Evolutionary conservation across 805 yeast species (phyloP).

Genomic region (Myxozyma nipponensis): DNA sequence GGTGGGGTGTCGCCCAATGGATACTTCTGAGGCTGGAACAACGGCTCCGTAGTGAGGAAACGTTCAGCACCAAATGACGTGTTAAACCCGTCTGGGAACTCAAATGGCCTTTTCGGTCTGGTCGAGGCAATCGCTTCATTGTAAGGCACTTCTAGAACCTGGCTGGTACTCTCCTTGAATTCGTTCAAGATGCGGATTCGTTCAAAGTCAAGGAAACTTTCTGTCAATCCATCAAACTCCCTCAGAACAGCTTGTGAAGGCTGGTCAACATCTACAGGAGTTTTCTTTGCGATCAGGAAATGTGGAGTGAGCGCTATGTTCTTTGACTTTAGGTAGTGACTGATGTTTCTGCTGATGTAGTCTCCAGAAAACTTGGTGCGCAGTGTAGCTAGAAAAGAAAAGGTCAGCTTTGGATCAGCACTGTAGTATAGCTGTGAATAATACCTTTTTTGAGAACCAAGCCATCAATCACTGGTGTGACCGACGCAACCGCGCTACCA

Average conservation of each 20-base stretch:
- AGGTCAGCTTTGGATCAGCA: neutral
- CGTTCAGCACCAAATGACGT: conserved; percentile 52
- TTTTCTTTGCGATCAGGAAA: conserved; percentile 39
- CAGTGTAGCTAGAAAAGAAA: conserved; percentile 30
- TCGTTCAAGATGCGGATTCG: conserved; percentile 45
- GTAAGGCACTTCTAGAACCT: conserved; percentile 41
- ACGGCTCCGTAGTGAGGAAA: conserved; percentile 56
- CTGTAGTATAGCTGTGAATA: neutral
- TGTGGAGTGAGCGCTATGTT: conserved; percentile 37
- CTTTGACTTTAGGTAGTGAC: conserved; percentile 45
- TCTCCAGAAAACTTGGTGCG: conserved; percentile 82
- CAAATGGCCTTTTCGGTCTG: conserved; percentile 45
- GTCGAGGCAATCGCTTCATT: conserved; percentile 37
- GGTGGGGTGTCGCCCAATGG: conserved; percentile 42
- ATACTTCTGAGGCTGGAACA: conserved; percentile 61
- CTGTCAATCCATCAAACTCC: conserved; percentile 40
- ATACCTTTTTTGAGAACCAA: conserved; percentile 30
- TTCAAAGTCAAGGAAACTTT: conserved; percentile 40
- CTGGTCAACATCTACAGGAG: conserved; percentile 39
- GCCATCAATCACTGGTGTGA: conserved; percentile 57
- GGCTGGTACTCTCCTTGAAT: conserved; percentile 45
- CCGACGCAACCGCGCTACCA: conserved; percentile 65
- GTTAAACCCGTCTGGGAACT: conserved; percentile 55
- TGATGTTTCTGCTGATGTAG: conserved; percentile 63
- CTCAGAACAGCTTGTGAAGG: conserved; percentile 28